These are phyloP conservation scores for Basipetospora chlamydospora DNA, from an alignment of 2,329 filamentous ascomycete species.

Conservation along the genomic window DNA sequence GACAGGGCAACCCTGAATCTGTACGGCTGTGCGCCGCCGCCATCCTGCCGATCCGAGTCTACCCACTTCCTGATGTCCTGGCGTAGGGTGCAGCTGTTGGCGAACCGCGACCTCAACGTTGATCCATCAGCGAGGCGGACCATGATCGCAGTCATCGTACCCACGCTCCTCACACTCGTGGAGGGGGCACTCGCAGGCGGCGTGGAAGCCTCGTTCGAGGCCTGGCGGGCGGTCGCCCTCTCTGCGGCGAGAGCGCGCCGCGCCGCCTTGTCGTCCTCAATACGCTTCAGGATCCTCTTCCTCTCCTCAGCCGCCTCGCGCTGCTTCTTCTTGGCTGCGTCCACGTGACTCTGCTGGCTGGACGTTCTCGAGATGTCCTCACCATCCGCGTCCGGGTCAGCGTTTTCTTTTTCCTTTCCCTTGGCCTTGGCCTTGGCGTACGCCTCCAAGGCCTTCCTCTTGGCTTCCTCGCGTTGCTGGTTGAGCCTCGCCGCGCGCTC, in stretches of 20 bases:
- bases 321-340: slow-evolving; percentile 47
- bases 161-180: slow-evolving; percentile 16
- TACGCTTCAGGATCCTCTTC: slow-evolving; percentile 55
- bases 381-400: slow-evolving; percentile 16
- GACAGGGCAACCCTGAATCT: slow-evolving; percentile 73
- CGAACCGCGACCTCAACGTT: slow-evolving; percentile 60
- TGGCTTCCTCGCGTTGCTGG: slow-evolving; percentile 25
- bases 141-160: slow-evolving; percentile 43
- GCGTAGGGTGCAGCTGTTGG: slow-evolving; percentile 44
- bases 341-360: slow-evolving; percentile 29
- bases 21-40: slow-evolving; percentile 48
- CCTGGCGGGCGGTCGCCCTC: slow-evolving; percentile 17
- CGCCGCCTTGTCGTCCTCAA: slow-evolving; percentile 62
- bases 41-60: slow-evolving; percentile 43
- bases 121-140: slow-evolving; percentile 75
- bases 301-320: slow-evolving; percentile 54
- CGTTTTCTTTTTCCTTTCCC: slow-evolving; percentile 22
- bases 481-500: slow-evolving; percentile 34
- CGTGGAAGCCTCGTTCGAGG: slow-evolving; percentile 15
- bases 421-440: slow-evolving; percentile 12
- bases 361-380: slow-evolving; percentile 8
- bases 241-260: slow-evolving; percentile 38
- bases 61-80: slow-evolving; percentile 64
- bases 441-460: slow-evolving; percentile 27
- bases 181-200: slow-evolving; percentile 17